These are phyloP conservation scores for Oryza rufipogon DNA, from an alignment of 176 grass and related monocot genomes.

Conservation along the genomic window DNA sequence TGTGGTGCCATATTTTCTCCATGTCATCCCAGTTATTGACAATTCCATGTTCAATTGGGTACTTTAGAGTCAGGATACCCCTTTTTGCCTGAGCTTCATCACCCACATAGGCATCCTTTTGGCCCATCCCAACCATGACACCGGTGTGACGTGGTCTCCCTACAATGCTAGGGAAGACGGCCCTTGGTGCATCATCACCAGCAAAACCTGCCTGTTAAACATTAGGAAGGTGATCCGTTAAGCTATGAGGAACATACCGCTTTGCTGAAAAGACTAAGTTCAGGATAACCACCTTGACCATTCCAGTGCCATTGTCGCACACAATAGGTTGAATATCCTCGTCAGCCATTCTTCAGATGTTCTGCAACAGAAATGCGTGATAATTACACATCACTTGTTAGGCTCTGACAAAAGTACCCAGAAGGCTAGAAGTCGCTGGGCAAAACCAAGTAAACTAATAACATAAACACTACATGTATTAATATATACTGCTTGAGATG, in stretches of 20 bases:
- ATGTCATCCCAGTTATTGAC: conserved; percentile 92
- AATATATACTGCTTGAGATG: background rate
- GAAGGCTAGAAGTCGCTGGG: background rate
- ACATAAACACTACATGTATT: background rate
- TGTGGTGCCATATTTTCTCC: conserved; percentile 95
- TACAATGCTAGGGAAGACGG: conserved; percentile 88
- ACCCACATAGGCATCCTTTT: conserved; percentile 91
- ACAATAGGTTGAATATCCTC: conserved; percentile 86
- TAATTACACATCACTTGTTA: background rate
- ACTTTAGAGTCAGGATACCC: conserved; percentile 84
- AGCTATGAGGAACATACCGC: background rate
- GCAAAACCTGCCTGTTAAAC: conserved; percentile 73
- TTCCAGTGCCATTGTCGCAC: conserved; percentile 87
- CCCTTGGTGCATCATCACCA: conserved; percentile 82
- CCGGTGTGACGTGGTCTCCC: conserved; percentile 83
- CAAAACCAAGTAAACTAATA: background rate
- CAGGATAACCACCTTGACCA: conserved; percentile 72
- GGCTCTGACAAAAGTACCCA: background rate
- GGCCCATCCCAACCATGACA: conserved; percentile 94
- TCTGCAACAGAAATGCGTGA: conserved; percentile 30
- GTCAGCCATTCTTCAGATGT: conserved; percentile 62
- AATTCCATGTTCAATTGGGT: conserved; percentile 87
- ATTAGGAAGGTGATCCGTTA: conserved; percentile 25
- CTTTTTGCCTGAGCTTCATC: conserved; percentile 91
- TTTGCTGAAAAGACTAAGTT: background rate